phyloP scores from a whole-genome alignment of 2,329 filamentous ascomycete genomes.

The Aureobasidium sp. region DNA sequence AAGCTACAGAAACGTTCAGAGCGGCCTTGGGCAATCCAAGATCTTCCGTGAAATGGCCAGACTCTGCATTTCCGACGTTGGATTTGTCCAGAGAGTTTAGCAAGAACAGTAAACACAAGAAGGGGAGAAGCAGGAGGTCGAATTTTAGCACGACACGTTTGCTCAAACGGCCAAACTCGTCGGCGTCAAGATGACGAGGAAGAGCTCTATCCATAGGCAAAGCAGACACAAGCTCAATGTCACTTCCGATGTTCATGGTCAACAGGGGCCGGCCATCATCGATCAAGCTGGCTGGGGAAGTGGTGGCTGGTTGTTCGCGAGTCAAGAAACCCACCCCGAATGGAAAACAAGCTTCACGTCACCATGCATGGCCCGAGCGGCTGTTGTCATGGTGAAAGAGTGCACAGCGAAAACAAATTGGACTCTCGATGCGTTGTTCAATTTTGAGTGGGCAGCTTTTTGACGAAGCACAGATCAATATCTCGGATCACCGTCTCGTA shows the following conservation, averaged over 20 bases:
- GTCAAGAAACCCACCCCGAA: not conserved
- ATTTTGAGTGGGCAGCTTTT: conserved; percentile 4
- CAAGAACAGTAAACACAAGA: conserved; percentile 46
- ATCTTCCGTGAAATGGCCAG: conserved; percentile 53
- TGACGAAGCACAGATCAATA: not conserved
- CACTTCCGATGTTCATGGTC: not conserved
- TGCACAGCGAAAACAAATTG: conserved; percentile 1
- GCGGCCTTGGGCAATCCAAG: conserved; percentile 47
- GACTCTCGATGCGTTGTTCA: not conserved
- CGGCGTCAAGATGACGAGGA: not conserved
- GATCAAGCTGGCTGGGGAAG: not conserved
- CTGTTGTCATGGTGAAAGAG: conserved; percentile 4
- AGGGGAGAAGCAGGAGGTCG: conserved; percentile 45
- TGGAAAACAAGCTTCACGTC: not conserved
- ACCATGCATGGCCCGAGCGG: not conserved
- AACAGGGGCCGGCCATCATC: not conserved
- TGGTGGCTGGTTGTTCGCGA: not conserved
- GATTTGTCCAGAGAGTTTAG: conserved; percentile 48
- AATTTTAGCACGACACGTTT: conserved; percentile 41
- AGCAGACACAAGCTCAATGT: not conserved
- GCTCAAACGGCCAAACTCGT: conserved; percentile 19
- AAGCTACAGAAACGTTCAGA: conserved; percentile 49
- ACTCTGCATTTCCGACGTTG: conserved; percentile 51
- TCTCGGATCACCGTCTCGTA: not conserved
- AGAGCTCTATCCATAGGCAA: not conserved